Evolutionary conservation across 257 asterid genomes (phyloP).

Genomic region (Scutellaria galericulata): DNA sequence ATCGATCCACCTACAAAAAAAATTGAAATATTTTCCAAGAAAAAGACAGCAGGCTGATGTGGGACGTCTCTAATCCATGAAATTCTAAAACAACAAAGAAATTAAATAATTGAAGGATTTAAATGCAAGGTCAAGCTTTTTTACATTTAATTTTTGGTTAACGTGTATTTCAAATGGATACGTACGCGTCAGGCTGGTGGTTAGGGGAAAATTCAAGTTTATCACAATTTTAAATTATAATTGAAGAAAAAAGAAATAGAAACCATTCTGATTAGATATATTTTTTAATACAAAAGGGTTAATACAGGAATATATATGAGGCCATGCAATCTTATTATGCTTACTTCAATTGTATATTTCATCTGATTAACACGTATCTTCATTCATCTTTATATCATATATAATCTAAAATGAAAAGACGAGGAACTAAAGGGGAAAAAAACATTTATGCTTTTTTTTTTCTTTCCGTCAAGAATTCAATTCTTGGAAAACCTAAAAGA

Average conservation of each 20-base stretch:
- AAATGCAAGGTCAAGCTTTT: neutral
- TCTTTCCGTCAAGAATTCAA: no score
- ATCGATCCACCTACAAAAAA: conserved; percentile 4
- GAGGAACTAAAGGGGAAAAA: no score
- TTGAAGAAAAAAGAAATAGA: neutral
- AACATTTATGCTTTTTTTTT: no score
- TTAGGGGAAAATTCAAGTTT: neutral
- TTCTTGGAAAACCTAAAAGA: no score
- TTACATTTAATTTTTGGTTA: neutral
- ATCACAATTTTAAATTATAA: neutral
- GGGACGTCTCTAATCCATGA: conserved; percentile 29
- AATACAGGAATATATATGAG: no score
- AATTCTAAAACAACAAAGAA: conserved; percentile 19
- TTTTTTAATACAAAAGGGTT: no score
- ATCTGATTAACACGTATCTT: no score
- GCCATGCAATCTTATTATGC: no score
- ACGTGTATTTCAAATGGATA: neutral
- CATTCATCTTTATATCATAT: no score
- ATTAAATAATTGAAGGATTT: neutral
- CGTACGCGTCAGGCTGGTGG: conserved; percentile 20
- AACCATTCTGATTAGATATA: no score
- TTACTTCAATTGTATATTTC: no score
- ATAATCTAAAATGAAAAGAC: no score
- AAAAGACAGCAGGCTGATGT: conserved; percentile 13
- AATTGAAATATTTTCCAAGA: conserved; percentile 4